Base-by-base conservation (phyloP, 331 rosid species). In the Pyracantha coccinea region DNA sequence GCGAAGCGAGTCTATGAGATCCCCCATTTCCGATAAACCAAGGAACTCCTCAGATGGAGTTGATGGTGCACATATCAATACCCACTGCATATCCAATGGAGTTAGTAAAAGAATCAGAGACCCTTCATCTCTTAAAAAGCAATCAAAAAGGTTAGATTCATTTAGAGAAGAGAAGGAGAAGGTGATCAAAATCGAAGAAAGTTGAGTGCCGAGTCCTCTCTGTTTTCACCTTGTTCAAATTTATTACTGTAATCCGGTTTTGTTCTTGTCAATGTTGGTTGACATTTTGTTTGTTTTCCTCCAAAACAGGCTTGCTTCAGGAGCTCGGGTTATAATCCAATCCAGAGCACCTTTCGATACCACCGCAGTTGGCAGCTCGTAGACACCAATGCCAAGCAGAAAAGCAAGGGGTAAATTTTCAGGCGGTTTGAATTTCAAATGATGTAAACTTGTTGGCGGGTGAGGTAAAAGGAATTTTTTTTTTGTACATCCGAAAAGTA, bases 271-370 rank as follows among this genome's bases (percentile, higher is more conserved):
- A 41, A 77, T 58, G 68, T 74, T 72, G 73, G 66, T 75, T 90
- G 74, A 85, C 84, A 58, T 72, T 77, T 45, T 28, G 41, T 76
- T 85, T 79, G 6, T 35, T 84, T 78, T 78, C 58, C 62, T 58
- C 74, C 71, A 47, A 45, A 28, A 77, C 98, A 93, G 98, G 96
- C 97, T 93, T 86, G 88, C 98, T 86, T 93, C 98, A 19, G 98
- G 98, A 88, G 98, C 97, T 88, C 86, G 96, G 89, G 91, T 93
- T 86, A 86, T 91, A 88, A 91, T 93, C 76, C 88, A 88, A 82
- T 85, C 93, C 31, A 93, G 78, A 82, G 82, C 83, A 35, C 79
- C 81, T 15, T 73, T 66, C 10, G 79, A 82, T 21, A 53, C 74
- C 21, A 78, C 78, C n/a, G 16, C 60, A 13, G 84, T 92, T 21